Evolutionary conservation across 345 rosid species (phyloP).

Genomic region (Hibiscus trionum): DNA sequence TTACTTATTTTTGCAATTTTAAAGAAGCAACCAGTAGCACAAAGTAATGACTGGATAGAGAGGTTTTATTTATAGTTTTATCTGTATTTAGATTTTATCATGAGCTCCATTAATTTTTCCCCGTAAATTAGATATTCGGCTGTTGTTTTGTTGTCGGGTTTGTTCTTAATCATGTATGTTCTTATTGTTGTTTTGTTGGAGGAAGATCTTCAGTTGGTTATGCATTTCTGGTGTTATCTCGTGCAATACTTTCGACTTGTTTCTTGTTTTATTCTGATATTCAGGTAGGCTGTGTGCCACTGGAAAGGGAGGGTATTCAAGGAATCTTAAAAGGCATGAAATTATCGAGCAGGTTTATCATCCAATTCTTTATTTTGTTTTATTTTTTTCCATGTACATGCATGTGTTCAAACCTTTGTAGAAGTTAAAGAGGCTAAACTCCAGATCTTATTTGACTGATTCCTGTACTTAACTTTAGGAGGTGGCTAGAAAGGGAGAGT

Average conservation of each 20-base stretch:
- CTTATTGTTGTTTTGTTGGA: background rate
- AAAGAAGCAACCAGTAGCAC: background rate
- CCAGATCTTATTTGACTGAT: background rate
- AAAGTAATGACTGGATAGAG: background rate
- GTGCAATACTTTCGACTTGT: background rate
- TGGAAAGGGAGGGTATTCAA: constrained; percentile 91
- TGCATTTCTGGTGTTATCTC: background rate
- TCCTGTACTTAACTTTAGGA: background rate
- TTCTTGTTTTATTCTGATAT: constrained; percentile 4
- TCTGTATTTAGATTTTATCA: background rate
- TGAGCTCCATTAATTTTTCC: background rate
- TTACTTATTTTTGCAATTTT: background rate
- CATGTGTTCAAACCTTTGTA: background rate
- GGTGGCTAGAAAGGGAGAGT: constrained; percentile 84
- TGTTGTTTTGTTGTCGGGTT: background rate
- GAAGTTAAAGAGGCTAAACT: background rate
- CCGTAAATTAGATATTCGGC: background rate
- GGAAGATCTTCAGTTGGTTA: background rate
- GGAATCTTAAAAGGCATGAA: constrained; percentile 86
- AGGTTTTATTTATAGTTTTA: background rate
- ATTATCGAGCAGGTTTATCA: constrained; percentile 75
- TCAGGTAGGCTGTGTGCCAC: constrained; percentile 99
- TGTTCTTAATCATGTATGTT: background rate
- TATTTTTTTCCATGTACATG: background rate
- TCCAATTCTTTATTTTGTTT: background rate